phyloP scores from a whole-genome alignment of 768 basidiomycete species.

The Boletus reticulatus region DNA sequence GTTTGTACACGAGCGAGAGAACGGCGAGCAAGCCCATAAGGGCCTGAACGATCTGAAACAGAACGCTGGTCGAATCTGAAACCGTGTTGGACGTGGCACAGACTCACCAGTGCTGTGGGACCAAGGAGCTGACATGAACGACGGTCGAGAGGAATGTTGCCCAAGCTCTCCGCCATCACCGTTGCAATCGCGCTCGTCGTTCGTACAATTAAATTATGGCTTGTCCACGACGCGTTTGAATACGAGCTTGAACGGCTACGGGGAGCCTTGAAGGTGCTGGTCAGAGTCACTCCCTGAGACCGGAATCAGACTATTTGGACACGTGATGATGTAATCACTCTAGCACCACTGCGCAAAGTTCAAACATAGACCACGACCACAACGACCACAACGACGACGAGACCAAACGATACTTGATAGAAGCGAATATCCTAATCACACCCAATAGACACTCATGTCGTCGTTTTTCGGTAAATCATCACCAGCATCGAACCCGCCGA shows the following conservation, averaged over 20 bases:
- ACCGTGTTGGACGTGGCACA: not conserved
- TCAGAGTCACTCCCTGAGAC: not conserved
- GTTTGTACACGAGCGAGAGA: slow-evolving; percentile 80
- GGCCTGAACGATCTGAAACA: slow-evolving; percentile 67
- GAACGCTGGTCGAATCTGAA: not conserved
- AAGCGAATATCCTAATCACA: not conserved
- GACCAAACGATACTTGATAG: not conserved
- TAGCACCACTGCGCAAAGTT: too few species aligned
- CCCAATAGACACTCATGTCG: slow-evolving; percentile 15
- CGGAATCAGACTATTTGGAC: not conserved
- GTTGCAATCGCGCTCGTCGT: slow-evolving; percentile 15
- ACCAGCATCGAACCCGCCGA: slow-evolving; percentile 29
- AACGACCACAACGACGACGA: slow-evolving; percentile 1
- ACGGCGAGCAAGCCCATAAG: slow-evolving; percentile 93
- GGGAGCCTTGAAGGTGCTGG: not conserved
- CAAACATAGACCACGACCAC: slow-evolving; percentile 3
- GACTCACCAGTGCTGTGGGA: slow-evolving; percentile 44
- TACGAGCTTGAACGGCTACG: not conserved
- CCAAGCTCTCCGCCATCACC: slow-evolving; percentile 6
- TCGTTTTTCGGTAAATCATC: slow-evolving; percentile 46
- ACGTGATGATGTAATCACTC: slow-evolving; percentile 21
- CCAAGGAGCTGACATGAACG: slow-evolving; percentile 45
- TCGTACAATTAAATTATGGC: not conserved
- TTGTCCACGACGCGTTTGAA: not conserved
- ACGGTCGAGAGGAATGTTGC: slow-evolving; percentile 40